phyloP scores from a whole-genome alignment of 495 filamentous ascomycete genomes.

The Xylaria castorea region DNA sequence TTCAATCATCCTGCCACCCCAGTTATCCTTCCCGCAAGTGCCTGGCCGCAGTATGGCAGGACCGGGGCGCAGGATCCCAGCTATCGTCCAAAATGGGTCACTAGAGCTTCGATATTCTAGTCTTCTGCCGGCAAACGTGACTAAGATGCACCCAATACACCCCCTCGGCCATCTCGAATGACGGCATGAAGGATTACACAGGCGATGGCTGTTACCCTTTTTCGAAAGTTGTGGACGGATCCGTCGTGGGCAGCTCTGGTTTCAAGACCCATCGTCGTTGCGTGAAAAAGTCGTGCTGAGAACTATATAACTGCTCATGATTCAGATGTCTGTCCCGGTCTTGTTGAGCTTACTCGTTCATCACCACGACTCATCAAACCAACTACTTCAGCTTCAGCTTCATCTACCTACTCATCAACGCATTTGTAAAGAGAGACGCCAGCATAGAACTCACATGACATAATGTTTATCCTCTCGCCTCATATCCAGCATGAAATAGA shows the following conservation, averaged over 20 bases:
- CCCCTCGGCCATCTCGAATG: conserved; percentile 10
- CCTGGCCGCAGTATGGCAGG: conserved; percentile 29
- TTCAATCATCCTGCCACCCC: conserved; percentile 3
- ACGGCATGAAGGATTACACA: conserved; percentile 21
- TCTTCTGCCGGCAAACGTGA: conserved; percentile 10
- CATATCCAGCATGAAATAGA: background rate
- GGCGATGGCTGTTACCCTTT: conserved; percentile 17
- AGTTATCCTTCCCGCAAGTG: conserved; percentile 11
- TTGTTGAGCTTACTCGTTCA: conserved; percentile 13
- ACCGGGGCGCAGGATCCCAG: conserved; percentile 35
- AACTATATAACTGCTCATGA: conserved; percentile 20
- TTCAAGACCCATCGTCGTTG: background rate
- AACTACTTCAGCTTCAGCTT: background rate
- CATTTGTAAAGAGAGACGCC: background rate
- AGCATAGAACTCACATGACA: conserved; percentile 10
- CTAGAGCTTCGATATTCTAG: conserved; percentile 18
- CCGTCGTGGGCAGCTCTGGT: conserved; percentile 1
- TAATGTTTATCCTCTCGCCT: conserved; percentile 17
- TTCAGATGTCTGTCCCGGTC: conserved; percentile 3
- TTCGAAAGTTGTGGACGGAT: conserved; percentile 27
- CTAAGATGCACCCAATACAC: background rate
- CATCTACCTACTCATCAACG: background rate
- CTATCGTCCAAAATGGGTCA: conserved; percentile 31
- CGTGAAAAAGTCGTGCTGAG: background rate
- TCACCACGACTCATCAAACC: background rate